Base-by-base conservation (phyloP, 78 protist species). In the Dictyostelium firmibasis region DNA sequence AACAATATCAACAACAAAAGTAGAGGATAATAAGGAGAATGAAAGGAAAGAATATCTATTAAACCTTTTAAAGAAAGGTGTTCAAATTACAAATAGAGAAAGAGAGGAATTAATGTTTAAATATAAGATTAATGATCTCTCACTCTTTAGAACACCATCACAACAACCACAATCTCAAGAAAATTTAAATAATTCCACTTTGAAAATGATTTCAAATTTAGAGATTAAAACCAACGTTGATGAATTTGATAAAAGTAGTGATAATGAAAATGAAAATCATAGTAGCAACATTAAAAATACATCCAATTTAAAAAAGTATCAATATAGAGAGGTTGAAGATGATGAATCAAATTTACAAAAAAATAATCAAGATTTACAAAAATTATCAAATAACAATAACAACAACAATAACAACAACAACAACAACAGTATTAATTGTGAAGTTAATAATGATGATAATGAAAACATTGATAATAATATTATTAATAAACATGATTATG, bases 71-170 rank as follows among this genome's bases (percentile, higher is more conserved):
- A 87, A 78, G 50, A 62, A 36, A 36, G 93, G 85, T n/a, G 23
- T n/a, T 38, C 70, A 78, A 27, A 27, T 87, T 53, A 29, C 86
- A 41, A 87, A 79, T 78, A 76, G 93, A 64, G 93, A 87, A 27
- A 87, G 93, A 87, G 77, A 87, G 14, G 84, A 79, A 31, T 67
- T 87, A 62, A 79, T 64, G 57, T 77, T 77, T 31, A 76, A 36
- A 36, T 87, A 29, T 38, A 87, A 87, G 38, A 76, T 78, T 13
- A 36, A 18, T 82, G 86, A 82, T 35, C 29, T 79, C 25, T 47
- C 85, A 29, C 5, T 47, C 13, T 79, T 35, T 50, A 60, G 83
- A 57, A 5, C 81, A 69, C 25, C 91, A 44, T 7, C 60, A 69
- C 18, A 67, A 29, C 23, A 43, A 85, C 29, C 16, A 70, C 83